Evolutionary conservation across 2,329 filamentous ascomycete species (phyloP).

Genomic region (Didymella arachidicola): DNA sequence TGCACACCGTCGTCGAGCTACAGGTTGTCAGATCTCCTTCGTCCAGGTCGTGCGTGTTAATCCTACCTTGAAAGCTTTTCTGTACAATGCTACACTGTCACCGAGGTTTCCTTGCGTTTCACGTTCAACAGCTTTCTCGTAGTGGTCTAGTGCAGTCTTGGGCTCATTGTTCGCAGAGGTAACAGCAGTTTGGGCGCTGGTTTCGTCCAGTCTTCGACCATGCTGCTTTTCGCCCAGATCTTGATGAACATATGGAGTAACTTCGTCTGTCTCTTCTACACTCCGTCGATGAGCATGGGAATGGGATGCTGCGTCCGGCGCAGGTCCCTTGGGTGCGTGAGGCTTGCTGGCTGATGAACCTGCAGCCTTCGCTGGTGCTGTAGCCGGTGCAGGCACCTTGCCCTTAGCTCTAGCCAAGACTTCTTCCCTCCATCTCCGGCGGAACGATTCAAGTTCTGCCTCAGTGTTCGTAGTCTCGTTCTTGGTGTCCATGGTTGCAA

Average conservation of each 20-base stretch:
- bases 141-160: slow-evolving; percentile 85
- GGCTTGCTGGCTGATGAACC: slow-evolving; percentile 34
- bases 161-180: slow-evolving; percentile 59
- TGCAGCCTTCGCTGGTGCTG: slow-evolving; percentile 25
- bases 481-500: slow-evolving; percentile 28
- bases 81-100: slow-evolving; percentile 86
- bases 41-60: neutral
- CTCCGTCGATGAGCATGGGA: slow-evolving; percentile 39
- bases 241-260: slow-evolving; percentile 53
- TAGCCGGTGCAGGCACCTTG: slow-evolving; percentile 30
- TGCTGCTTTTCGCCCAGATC: slow-evolving; percentile 58
- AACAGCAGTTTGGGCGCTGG: slow-evolving; percentile 47
- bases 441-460: slow-evolving; percentile 83
- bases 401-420: slow-evolving; percentile 63
- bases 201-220: slow-evolving; percentile 54
- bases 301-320: slow-evolving; percentile 31
- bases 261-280: slow-evolving; percentile 51
- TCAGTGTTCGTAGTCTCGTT: slow-evolving; percentile 48
- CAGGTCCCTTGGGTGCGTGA: slow-evolving; percentile 35
- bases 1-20: slow-evolving; percentile 87
- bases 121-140: slow-evolving; percentile 88
- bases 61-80: slow-evolving; percentile 83
- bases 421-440: slow-evolving; percentile 85
- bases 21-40: slow-evolving; percentile 19
- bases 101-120: slow-evolving; percentile 85